Conservation (phyloP, 306 rosid species). For the Phaseolus lunatus region DNA sequence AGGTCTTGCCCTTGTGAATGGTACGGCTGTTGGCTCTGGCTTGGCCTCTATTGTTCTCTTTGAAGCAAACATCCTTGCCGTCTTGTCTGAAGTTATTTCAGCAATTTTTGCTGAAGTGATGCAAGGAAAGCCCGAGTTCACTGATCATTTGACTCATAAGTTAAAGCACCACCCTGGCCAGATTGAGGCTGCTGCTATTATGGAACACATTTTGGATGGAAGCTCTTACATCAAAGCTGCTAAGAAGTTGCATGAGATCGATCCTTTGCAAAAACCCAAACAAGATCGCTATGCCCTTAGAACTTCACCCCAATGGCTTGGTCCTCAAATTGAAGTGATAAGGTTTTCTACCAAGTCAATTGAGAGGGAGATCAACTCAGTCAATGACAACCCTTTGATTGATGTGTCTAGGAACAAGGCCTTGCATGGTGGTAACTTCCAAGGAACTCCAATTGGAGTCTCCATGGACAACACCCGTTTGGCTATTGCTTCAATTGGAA, state of each 20-base stretch:
- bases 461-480: slow-evolving; percentile 96
- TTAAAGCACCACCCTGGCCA: slow-evolving; percentile 96
- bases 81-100: slow-evolving; percentile 75
- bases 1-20: slow-evolving; percentile 92
- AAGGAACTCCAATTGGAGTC: slow-evolving; percentile 95
- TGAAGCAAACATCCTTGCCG: slow-evolving; percentile 72
- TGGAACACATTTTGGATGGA: slow-evolving; percentile 93
- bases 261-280: slow-evolving; percentile 89
- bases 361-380: slow-evolving; percentile 90
- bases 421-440: slow-evolving; percentile 92
- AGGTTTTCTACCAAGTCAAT: slow-evolving; percentile 85
- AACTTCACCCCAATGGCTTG: slow-evolving; percentile 97
- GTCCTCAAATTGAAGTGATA: slow-evolving; percentile 87
- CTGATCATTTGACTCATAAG: slow-evolving; percentile 88
- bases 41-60: slow-evolving; percentile 86
- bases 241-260: slow-evolving; percentile 71
- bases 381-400: slow-evolving; percentile 89
- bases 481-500: slow-evolving; percentile 87
- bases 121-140: slow-evolving; percentile 95
- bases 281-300: slow-evolving; percentile 87
- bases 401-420: slow-evolving; percentile 97
- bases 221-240: slow-evolving; percentile 79
- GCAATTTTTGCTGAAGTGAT: slow-evolving; percentile 85
- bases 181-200: slow-evolving; percentile 94
- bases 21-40: slow-evolving; percentile 95